phyloP scores from a whole-genome alignment of 805 yeast genomes.

The Metahyphopichia silvanorum region DNA sequence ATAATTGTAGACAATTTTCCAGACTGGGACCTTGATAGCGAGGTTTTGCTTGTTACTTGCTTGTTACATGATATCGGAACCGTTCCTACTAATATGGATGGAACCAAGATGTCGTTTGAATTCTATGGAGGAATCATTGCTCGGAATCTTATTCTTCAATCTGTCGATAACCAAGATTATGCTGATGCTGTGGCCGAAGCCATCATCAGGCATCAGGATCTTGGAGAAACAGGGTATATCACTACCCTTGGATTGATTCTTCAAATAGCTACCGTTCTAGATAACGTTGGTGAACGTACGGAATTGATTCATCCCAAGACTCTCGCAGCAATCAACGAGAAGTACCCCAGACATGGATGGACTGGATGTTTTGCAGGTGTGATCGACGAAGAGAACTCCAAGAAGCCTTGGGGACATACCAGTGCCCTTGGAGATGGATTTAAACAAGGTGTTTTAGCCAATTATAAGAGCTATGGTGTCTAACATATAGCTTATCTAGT shows the following conservation, averaged over 20 bases:
- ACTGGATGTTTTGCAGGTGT: slow-evolving; percentile 26
- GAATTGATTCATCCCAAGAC: slow-evolving; percentile 26
- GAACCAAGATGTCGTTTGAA: slow-evolving; percentile 32
- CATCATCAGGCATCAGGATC: slow-evolving; percentile 32
- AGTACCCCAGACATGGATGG: slow-evolving; percentile 27
- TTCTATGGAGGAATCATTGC: slow-evolving; percentile 30
- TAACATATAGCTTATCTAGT: no score
- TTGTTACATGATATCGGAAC: slow-evolving; percentile 34
- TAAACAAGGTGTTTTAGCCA: slow-evolving; percentile 22
- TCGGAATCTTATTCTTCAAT: slow-evolving; percentile 19
- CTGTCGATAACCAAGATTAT: slow-evolving; percentile 19
- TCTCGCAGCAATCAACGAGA: slow-evolving; percentile 20
- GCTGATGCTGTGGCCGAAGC: slow-evolving; percentile 36
- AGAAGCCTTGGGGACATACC: slow-evolving; percentile 37
- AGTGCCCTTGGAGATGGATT: slow-evolving; percentile 27
- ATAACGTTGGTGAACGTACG: slow-evolving; percentile 27
- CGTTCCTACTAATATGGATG: slow-evolving; percentile 27
- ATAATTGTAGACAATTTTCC: slow-evolving; percentile 30
- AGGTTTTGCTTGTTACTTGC: slow-evolving; percentile 25
- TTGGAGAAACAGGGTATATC: slow-evolving; percentile 29
- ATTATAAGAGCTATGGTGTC: no score
- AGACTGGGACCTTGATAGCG: slow-evolving; percentile 25
- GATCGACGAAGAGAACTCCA: slow-evolving; percentile 25
- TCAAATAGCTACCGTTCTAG: slow-evolving; percentile 30
- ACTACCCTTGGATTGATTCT: slow-evolving; percentile 29